A percentile compares a stretch with the other conserved stretches of the same genome.
Evolutionary conservation across 441 rosid genomes (phyloP).

Genomic region (Syzygium malaccense): DNA sequence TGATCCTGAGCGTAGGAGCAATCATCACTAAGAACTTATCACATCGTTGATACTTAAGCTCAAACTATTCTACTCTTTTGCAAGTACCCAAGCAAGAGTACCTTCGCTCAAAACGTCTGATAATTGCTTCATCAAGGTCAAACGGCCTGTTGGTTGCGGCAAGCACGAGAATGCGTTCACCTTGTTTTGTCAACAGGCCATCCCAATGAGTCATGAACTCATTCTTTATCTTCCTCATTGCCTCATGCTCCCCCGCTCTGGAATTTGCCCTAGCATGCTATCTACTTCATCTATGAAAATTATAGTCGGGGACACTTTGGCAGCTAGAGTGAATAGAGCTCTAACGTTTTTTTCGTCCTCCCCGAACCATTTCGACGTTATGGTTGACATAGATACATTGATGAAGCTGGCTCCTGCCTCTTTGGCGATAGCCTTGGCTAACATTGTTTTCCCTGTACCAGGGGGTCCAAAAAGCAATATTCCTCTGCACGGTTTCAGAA

Average conservation of each 20-base stretch:
- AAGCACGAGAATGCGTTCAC: constrained; percentile 63
- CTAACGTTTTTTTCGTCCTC: constrained; percentile 83
- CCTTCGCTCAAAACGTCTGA: constrained; percentile 78
- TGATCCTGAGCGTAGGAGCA: constrained; percentile 33
- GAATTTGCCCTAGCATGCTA: constrained; percentile 82
- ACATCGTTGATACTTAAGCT: not conserved
- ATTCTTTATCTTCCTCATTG: constrained; percentile 77
- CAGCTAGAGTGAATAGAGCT: constrained; percentile 63
- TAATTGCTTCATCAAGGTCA: constrained; percentile 79
- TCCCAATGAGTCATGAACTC: constrained; percentile 91
- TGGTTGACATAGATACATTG: constrained; percentile 72
- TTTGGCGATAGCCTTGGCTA: constrained; percentile 74
- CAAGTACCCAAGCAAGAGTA: not conserved
- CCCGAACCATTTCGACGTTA: constrained; percentile 77
- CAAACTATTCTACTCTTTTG: not conserved
- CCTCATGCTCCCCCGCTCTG: constrained; percentile 75
- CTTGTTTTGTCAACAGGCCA: constrained; percentile 51
- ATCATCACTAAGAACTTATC: not conserved
- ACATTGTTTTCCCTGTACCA: constrained; percentile 78
- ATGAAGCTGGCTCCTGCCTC: constrained; percentile 82
- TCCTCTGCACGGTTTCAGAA: constrained; percentile 71
- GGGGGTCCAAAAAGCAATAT: constrained; percentile 77
- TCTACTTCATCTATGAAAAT: constrained; percentile 79
- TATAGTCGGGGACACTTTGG: constrained; percentile 71
- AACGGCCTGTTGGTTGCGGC: constrained; percentile 82